Evolutionary conservation across 495 filamentous ascomycete species (phyloP).

Genomic region (Xylaria curta): DNA sequence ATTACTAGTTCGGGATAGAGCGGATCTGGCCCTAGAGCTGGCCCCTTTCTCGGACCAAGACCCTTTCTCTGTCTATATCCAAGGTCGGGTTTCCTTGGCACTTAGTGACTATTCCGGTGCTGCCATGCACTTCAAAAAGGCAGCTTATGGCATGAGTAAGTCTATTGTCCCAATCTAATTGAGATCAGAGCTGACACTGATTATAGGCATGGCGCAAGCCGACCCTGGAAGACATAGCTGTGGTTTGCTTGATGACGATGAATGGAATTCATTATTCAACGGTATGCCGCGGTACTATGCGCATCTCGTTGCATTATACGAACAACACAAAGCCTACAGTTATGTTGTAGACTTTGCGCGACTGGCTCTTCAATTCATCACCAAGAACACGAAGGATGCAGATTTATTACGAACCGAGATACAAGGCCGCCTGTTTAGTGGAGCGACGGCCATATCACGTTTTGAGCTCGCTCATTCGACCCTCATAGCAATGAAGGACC

Average conservation of each 20-base stretch:
- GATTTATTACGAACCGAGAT: constrained; percentile 65
- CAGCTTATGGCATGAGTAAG: constrained; percentile 82
- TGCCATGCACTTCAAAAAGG: constrained; percentile 78
- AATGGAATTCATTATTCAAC: constrained; percentile 73
- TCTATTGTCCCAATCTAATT: constrained; percentile 26
- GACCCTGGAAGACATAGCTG: constrained; percentile 54
- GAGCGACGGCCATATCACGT: constrained; percentile 74
- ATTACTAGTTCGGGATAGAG: constrained; percentile 70
- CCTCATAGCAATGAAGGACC: constrained; percentile 71
- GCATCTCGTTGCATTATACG: constrained; percentile 83
- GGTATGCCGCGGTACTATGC: constrained; percentile 85
- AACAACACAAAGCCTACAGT: constrained; percentile 73
- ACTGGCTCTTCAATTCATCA: constrained; percentile 71
- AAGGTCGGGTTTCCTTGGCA: constrained; percentile 78
- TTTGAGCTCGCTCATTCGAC: constrained; percentile 85
- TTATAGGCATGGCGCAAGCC: constrained; percentile 33
- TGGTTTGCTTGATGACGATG: constrained; percentile 72
- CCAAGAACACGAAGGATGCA: constrained; percentile 47
- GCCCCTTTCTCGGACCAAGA: constrained; percentile 67
- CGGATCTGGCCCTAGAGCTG: constrained; percentile 79
- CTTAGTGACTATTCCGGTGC: constrained; percentile 75
- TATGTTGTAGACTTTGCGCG: constrained; percentile 85
- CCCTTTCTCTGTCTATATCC: constrained; percentile 83
- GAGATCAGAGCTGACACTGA: constrained; percentile 21
- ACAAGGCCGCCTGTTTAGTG: constrained; percentile 81